Conservation (phyloP, 2,329 filamentous ascomycete species). For the Fusarium sororula region DNA sequence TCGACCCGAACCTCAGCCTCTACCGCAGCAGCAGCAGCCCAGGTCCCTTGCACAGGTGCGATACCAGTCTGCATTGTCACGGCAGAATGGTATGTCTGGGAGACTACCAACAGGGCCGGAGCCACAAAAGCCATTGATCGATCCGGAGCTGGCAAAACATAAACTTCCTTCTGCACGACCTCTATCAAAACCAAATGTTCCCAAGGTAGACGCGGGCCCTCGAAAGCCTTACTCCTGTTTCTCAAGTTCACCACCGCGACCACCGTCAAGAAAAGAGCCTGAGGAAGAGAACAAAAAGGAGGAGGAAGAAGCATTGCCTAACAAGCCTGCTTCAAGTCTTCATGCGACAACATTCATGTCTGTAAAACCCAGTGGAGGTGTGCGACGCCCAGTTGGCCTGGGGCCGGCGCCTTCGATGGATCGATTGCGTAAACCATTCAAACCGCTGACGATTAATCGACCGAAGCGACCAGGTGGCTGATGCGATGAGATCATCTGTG, state of each 20-base stretch:
- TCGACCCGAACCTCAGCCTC: constrained; percentile 13
- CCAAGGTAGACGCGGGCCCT: constrained; percentile 39
- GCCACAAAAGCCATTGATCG: constrained; percentile 37
- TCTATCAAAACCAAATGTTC: constrained; percentile 47
- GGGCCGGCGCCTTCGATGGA: constrained; percentile 60
- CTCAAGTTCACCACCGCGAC: constrained; percentile 64
- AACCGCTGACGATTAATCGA: constrained; percentile 63
- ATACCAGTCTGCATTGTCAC: constrained; percentile 40
- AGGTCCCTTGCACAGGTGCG: constrained; percentile 36
- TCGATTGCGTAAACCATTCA: constrained; percentile 64
- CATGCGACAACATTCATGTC: constrained; percentile 62
- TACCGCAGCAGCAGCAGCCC: constrained; percentile 24
- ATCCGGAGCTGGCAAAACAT: constrained; percentile 49
- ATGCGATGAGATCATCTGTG: constrained; percentile 6
- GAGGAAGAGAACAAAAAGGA: constrained; percentile 37
- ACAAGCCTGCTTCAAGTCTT: constrained; percentile 54
- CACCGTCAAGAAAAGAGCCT: constrained; percentile 34
- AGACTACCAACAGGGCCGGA: neutral
- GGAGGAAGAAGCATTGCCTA: constrained; percentile 41
- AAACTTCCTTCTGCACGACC: constrained; percentile 53
- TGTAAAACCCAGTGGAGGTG: constrained; percentile 47
- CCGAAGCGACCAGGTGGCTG: constrained; percentile 40
- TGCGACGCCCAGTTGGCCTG: constrained; percentile 57
- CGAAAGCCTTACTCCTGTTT: constrained; percentile 63
- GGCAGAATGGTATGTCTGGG: constrained; percentile 23